Conservation (phyloP, 768 basidiomycete species). For the Tubosaeta sp. region DNA sequence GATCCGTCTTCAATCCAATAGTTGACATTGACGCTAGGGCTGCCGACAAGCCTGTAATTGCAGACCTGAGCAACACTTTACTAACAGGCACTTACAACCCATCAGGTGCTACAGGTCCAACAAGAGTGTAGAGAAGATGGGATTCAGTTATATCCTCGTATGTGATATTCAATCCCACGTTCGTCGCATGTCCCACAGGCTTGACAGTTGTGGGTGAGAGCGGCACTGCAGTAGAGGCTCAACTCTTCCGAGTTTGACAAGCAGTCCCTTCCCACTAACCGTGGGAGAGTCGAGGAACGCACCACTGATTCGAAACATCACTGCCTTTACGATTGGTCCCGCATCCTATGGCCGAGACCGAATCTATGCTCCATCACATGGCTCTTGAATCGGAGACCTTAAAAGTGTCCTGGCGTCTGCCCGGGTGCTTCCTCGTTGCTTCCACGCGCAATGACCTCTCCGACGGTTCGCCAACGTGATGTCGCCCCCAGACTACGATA, state of each 20-base stretch:
- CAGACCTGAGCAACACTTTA: neutral
- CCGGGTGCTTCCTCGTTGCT: neutral
- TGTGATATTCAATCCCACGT: neutral
- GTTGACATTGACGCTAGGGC: neutral
- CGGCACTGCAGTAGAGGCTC: neutral
- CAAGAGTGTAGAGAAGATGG: no score
- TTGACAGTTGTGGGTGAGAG: neutral
- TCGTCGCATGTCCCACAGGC: neutral
- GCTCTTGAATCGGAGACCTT: neutral
- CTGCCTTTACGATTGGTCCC: no score
- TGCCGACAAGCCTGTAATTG: neutral
- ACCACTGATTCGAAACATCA: no score
- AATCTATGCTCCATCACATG: neutral
- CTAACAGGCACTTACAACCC: no score
- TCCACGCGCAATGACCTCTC: conserved; percentile 19
- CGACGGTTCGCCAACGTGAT: conserved; percentile 39
- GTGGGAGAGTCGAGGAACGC: no score
- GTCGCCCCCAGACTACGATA: conserved; percentile 35
- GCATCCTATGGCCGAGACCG: neutral
- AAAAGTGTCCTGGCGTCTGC: neutral
- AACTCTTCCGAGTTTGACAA: no score
- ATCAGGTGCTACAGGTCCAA: no score
- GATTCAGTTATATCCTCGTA: neutral
- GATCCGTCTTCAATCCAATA: neutral
- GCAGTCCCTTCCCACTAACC: no score